Percentiles rank a stretch among this genome's conserved stretches.
These are phyloP conservation scores for Coniochaeta sp. DNA, from an alignment of 2,329 filamentous ascomycete species.

Conservation along the genomic window DNA sequence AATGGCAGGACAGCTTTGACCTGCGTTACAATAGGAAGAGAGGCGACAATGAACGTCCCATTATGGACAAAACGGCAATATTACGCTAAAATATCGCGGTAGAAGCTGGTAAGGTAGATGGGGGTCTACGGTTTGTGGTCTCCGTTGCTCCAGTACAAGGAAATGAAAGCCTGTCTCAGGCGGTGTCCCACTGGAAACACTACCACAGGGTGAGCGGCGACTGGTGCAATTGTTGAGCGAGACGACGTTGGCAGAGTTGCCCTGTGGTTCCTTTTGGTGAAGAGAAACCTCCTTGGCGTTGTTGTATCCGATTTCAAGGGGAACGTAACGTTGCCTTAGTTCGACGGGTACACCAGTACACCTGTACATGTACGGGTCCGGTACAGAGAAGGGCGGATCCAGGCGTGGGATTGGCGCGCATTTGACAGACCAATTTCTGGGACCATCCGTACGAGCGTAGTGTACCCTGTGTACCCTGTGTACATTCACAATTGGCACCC, in stretches of 20 bases:
- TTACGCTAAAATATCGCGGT: background rate
- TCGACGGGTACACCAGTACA: background rate
- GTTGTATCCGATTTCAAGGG: constrained; percentile 1
- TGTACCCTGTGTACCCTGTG: too few species aligned
- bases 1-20: background rate
- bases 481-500: background rate
- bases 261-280: background rate
- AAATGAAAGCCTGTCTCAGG: background rate
- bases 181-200: background rate
- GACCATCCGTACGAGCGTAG: too few species aligned
- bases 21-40: constrained; percentile 3
- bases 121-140: background rate
- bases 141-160: background rate
- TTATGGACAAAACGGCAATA: background rate
- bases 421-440: background rate
- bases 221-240: background rate
- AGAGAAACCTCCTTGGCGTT: background rate
- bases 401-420: background rate
- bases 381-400: background rate
- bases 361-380: too few species aligned
- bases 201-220: background rate
- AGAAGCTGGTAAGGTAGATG: background rate
- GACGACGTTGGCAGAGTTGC: background rate
- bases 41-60: background rate
- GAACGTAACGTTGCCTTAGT: constrained; percentile 17